Conservation (phyloP, 495 filamentous ascomycete genomes). For the Annulohypoxylon maeteangense region DNA sequence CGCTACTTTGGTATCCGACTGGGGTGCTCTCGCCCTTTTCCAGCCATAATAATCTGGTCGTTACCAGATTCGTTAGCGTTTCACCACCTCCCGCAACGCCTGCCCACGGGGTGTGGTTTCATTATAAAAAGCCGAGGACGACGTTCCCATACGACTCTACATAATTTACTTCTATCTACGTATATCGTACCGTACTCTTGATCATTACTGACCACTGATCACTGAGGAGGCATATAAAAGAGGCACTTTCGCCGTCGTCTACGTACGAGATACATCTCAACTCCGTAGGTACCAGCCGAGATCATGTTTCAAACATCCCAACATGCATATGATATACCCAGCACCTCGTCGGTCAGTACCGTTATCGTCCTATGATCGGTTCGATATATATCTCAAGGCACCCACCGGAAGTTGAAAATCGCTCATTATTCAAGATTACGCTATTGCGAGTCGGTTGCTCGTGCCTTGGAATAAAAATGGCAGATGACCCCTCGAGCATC, state of each 20-base stretch:
- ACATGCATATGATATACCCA: slow-evolving; percentile 21
- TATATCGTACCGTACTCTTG: neutral
- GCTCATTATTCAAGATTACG: slow-evolving; percentile 36
- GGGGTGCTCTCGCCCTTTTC: slow-evolving; percentile 20
- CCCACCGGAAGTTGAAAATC: slow-evolving; percentile 35
- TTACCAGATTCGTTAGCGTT: slow-evolving; percentile 32
- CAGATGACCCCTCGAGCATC: slow-evolving; percentile 17
- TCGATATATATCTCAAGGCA: slow-evolving; percentile 29
- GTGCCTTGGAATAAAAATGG: slow-evolving; percentile 6
- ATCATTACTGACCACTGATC: slow-evolving; percentile 1
- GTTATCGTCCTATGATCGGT: slow-evolving; percentile 27
- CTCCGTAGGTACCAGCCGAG: slow-evolving; percentile 28
- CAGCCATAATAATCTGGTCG: slow-evolving; percentile 1
- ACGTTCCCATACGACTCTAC: slow-evolving; percentile 3
- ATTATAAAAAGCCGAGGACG: slow-evolving; percentile 24
- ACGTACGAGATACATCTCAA: neutral
- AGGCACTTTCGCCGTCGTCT: slow-evolving; percentile 16
- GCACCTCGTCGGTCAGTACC: slow-evolving; percentile 25
- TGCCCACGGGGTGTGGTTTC: slow-evolving; percentile 38
- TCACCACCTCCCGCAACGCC: slow-evolving; percentile 31
- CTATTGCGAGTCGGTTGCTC: slow-evolving; percentile 10
- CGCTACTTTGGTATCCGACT: slow-evolving; percentile 37
- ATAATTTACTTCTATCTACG: neutral
- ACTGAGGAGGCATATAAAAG: slow-evolving; percentile 9
- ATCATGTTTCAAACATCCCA: slow-evolving; percentile 10